Evolutionary conservation across 768 basidiomycete species (phyloP), one percentile per base, ranked within the genome.

Genomic region (Suillus brevipes): DNA sequence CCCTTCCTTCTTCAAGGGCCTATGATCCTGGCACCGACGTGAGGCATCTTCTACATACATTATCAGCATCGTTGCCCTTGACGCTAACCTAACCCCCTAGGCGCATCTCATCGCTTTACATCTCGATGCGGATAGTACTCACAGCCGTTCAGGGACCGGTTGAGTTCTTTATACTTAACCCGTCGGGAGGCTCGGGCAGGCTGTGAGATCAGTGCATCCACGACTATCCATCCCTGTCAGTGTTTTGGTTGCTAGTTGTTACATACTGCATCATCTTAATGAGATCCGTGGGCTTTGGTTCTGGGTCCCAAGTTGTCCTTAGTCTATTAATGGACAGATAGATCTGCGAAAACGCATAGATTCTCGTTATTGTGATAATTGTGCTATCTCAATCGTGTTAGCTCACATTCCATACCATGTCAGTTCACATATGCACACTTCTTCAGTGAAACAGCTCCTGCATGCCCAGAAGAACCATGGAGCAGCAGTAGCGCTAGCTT

Each of bases 1-100:
- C 37, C 80, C 80, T 12, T 80, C 84, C 23, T 93, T 92, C 76
- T 93, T 92, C 70, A 83, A 85, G 53, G 89, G 82, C 53, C 76
- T 93, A 65, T 91, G 75, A 64, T 40, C 9, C 16, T 20, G 16
- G 20, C 38, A 40, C 25, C 23, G 25, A 28, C 9, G 38, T 58
- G 25, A 38, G 25, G 25, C 38, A 58, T 38, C 5, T 28, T 40
- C 9, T 6, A 40, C 38, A 58, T 38, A 28, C 16, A 58, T 38
- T 20, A 20, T 10, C 57, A 20, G 37, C 5, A 25, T 58, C 37
- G 10, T 16, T 25, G 37, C 57, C 57, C 25, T 57, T 8, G 20
- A 38, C 9, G 16, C 38, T 58, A 40, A 58, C 28, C 16, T 40
- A 25, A 38, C 10, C 3, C 16, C 38, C 23, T 40, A 38, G 37